Evolutionary conservation across 768 basidiomycete genomes (phyloP).

Genomic region (Amanita brunnescens): DNA sequence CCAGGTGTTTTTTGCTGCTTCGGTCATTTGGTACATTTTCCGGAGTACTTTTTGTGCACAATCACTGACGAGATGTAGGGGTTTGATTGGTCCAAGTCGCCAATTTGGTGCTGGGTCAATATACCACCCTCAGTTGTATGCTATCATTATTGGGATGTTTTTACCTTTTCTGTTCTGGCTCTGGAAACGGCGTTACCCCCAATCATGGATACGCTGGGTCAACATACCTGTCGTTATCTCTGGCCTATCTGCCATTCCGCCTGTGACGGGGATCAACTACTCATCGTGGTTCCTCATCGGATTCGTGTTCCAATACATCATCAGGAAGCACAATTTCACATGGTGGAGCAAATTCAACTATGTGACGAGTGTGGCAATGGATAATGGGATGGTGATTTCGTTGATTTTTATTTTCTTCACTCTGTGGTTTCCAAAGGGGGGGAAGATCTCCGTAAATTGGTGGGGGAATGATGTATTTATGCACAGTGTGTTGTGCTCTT

Average conservation of each 20-base stretch:
- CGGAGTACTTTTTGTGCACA: constrained; percentile 27
- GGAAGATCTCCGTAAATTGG: constrained; percentile 50
- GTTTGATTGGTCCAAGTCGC: constrained; percentile 69
- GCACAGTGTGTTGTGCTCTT: constrained; percentile 53
- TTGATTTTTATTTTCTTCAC: constrained; percentile 76
- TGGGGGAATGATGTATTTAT: constrained; percentile 66
- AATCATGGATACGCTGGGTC: constrained; percentile 71
- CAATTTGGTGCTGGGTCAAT: constrained; percentile 63
- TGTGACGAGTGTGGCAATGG: constrained; percentile 75
- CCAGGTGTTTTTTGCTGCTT: constrained; percentile 83
- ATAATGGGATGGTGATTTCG: constrained; percentile 59
- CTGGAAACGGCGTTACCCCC: constrained; percentile 70
- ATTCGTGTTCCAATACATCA: constrained; percentile 82
- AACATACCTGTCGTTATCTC: constrained; percentile 80
- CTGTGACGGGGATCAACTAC: constrained; percentile 85
- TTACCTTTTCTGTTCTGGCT: constrained; percentile 86
- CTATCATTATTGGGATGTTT: constrained; percentile 68
- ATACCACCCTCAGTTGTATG: constrained; percentile 76
- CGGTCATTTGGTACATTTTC: constrained; percentile 84
- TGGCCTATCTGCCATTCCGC: constrained; percentile 76
- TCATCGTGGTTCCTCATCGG: no score
- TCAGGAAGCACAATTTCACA: constrained; percentile 64
- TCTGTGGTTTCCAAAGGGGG: constrained; percentile 51
- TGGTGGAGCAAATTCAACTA: constrained; percentile 97
- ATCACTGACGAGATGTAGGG: no score